Base-by-base conservation (phyloP, 2,329 filamentous ascomycete species). In the Aspergillus brunneoviolaceus region DNA sequence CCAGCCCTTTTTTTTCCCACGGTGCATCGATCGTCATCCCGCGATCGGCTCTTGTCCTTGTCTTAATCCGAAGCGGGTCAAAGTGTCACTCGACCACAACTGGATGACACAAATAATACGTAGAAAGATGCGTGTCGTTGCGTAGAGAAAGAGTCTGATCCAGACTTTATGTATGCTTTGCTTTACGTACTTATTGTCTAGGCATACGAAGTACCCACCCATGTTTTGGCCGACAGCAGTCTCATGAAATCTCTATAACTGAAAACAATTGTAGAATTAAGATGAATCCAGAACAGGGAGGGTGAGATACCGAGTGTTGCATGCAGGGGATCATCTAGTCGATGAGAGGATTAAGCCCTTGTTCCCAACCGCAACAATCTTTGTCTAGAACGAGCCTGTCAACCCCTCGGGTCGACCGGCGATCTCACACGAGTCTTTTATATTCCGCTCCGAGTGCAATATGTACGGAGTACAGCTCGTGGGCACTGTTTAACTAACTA, bases 1-100 rank as follows among this genome's bases (percentile, higher is more conserved):
- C 51, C 31, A 52, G 50, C 51, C 33, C 47, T 29, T 31, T 29
- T 49, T 29, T 49, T 35, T 58, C 25, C 45, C 45, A 52, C 39
- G 57, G 49, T 58, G 50, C 45, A 49, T 58, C 33, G 57, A 59
- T 55, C 50, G 57, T 55, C 57, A 53, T 59, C 57, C 39, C 42
- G 51, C 51, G 51, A 55, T 59, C 57, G 42, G 42, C 53, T 48
- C 27, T 53, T 23, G 19, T 58, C 51, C 53, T 39, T 59, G 51
- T 49, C 57, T 45, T 54, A 29, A 29, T 45, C 23, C 39, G 33
- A 58, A 39, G 49, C 55, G 33, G 50, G 39, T 42, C 35, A 21
- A 52, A 52, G 23, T 57, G 29, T 49, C 47, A 42, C 42, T 33
- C 16, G 23, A 42, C 31, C 23, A 23, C 29, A 35, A 19, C 29